Conservation (phyloP, 352 stramenopile genomes). For the Halophytophthora polymorphica region DNA sequence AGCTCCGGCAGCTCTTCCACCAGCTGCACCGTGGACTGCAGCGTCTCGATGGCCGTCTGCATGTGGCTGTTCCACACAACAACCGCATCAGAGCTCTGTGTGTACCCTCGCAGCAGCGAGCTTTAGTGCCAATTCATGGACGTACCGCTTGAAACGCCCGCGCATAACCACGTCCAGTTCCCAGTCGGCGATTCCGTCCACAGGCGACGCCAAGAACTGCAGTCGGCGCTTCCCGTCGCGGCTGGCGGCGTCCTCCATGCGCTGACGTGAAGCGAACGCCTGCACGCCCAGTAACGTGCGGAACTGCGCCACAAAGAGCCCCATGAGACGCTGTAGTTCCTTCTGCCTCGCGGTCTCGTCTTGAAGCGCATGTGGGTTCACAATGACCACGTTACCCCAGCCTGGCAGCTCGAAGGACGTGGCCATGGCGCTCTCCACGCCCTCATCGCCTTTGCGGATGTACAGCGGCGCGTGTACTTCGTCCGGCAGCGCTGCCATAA, state of each 20-base stretch:
- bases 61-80: slow-evolving; percentile 33
- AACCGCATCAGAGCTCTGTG: not conserved
- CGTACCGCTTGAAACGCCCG: slow-evolving; percentile 42
- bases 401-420: slow-evolving; percentile 71
- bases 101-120: too few species aligned
- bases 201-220: slow-evolving; percentile 46
- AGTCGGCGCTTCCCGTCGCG: slow-evolving; percentile 8
- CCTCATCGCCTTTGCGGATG: slow-evolving; percentile 30
- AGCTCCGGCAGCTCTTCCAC: slow-evolving; percentile 70
- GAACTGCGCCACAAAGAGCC: slow-evolving; percentile 63
- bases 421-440: slow-evolving; percentile 11
- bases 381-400: slow-evolving; percentile 60
- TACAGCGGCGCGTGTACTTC: slow-evolving; percentile 45
- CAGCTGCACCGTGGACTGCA: slow-evolving; percentile 71
- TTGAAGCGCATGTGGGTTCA: slow-evolving; percentile 34
- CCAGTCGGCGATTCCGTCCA: slow-evolving; percentile 64
- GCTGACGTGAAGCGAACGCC: slow-evolving; percentile 44
- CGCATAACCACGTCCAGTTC: slow-evolving; percentile 61
- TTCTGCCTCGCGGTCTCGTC: slow-evolving; percentile 8
- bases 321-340: slow-evolving; percentile 59
- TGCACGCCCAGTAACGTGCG: slow-evolving; percentile 59
- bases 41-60: slow-evolving; percentile 52
- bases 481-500: slow-evolving; percentile 66
- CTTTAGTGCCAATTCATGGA: not conserved
- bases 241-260: slow-evolving; percentile 13